Percentiles rank a stretch among this genome's conserved stretches.
phyloP scores from a whole-genome alignment of 176 grass and related monocot genomes.

The Eragrostis nindensis region DNA sequence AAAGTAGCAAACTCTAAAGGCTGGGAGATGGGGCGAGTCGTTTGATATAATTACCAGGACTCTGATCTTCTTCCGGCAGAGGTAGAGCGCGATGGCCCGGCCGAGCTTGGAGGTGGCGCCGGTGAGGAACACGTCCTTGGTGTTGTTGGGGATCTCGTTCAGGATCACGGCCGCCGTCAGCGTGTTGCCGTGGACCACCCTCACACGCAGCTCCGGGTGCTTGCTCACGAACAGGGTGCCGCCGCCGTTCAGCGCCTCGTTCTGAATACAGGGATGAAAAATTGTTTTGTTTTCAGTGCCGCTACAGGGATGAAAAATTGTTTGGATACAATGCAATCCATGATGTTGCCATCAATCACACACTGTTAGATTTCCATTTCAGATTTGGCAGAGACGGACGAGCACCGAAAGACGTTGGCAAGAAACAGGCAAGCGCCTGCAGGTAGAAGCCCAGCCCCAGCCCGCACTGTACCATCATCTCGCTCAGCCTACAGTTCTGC shows the following conservation, averaged over 20 bases:
- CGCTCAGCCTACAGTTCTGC: too few relatives aligned
- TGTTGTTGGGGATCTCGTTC: conserved; percentile 78
- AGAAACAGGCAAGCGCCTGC: neutral
- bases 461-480: neutral
- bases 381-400: conserved; percentile 23
- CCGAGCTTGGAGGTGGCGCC: conserved; percentile 96
- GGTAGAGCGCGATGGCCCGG: conserved; percentile 84
- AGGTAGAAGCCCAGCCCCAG: neutral
- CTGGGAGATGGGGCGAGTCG: too few relatives aligned
- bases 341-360: neutral
- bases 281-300: neutral
- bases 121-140: conserved; percentile 80
- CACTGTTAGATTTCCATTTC: neutral
- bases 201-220: conserved; percentile 72
- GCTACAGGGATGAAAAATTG: too few relatives aligned
- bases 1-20: too few relatives aligned
- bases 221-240: conserved; percentile 82
- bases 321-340: too few relatives aligned
- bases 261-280: conserved; percentile 32
- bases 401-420: neutral
- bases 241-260: conserved; percentile 86
- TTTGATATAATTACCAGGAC: too few relatives aligned
- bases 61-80: conserved; percentile 76
- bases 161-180: conserved; percentile 93
- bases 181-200: conserved; percentile 97